Conservation (phyloP, 2,329 filamentous ascomycete genomes). For the Passalora sequoiae region DNA sequence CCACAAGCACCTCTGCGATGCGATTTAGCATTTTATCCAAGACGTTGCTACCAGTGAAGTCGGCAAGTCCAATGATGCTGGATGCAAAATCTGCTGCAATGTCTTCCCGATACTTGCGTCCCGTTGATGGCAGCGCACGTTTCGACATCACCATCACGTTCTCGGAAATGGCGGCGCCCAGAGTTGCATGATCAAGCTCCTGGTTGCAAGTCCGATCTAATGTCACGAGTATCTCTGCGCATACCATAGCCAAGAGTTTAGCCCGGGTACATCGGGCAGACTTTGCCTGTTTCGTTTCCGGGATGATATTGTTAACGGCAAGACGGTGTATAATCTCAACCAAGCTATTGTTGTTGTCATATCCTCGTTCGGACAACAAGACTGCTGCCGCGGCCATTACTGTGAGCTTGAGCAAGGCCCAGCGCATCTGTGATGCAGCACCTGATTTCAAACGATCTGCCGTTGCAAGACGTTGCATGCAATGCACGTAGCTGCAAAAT, state of each 20-base stretch:
- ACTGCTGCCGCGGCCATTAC: conserved; percentile 8
- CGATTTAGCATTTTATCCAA: not conserved
- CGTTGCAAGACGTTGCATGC: not conserved
- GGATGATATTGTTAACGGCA: not conserved
- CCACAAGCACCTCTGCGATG: not conserved
- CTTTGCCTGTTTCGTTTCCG: not conserved
- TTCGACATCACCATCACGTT: not conserved
- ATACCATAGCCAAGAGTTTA: not conserved
- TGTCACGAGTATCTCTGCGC: too few relatives aligned
- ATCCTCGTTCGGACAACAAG: not conserved
- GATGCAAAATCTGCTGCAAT: conserved; percentile 3
- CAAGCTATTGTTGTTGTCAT: too few relatives aligned
- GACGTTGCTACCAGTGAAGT: not conserved
- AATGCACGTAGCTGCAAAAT: not conserved
- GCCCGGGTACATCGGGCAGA: not conserved
- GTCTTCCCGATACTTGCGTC: not conserved
- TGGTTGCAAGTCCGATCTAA: not conserved
- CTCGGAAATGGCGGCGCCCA: not conserved
- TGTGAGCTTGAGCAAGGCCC: conserved; percentile 5
- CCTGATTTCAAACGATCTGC: not conserved
- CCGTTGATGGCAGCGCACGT: not conserved
- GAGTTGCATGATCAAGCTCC: not conserved
- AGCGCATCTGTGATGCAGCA: not conserved
- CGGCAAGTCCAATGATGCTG: not conserved
- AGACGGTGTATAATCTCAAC: not conserved